phyloP scores from a whole-genome alignment of 2,329 filamentous ascomycete genomes.

The Cordyceps tenuipes region DNA sequence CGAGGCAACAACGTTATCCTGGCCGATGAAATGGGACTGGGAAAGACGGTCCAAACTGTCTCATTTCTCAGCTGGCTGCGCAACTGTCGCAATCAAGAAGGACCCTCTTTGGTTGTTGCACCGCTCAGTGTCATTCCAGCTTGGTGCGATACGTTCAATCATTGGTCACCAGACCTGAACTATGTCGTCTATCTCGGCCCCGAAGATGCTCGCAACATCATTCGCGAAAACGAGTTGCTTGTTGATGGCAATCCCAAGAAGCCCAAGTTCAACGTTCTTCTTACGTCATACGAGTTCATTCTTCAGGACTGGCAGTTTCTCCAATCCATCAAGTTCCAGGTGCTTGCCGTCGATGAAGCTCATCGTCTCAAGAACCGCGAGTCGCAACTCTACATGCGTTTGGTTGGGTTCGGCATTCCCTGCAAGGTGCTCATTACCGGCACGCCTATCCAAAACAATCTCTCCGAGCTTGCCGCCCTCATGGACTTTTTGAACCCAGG shows the following conservation, averaged over 20 bases:
- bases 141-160: conserved; percentile 96
- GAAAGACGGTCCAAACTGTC: conserved; percentile 96
- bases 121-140: conserved; percentile 94
- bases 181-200: conserved; percentile 96
- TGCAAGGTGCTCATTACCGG: conserved; percentile 91
- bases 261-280: conserved; percentile 92
- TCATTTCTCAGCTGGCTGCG: conserved; percentile 95
- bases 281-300: conserved; percentile 97
- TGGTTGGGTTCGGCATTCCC: conserved; percentile 79
- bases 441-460: conserved; percentile 93
- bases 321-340: conserved; percentile 92
- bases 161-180: conserved; percentile 92
- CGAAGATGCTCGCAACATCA: conserved; percentile 74
- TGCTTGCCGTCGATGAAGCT: conserved; percentile 91
- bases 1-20: conserved; percentile 91
- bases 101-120: conserved; percentile 94
- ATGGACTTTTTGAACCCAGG: conserved; percentile 98
- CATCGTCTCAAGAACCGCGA: conserved; percentile 95
- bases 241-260: conserved; percentile 79
- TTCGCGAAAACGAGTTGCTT: conserved; percentile 83
- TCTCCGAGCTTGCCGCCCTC: conserved; percentile 83
- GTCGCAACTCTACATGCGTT: conserved; percentile 80
- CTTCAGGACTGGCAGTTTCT: conserved; percentile 77
- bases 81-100: conserved; percentile 81
- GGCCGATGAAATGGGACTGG: conserved; percentile 96